These are phyloP conservation scores for Herpetomonas samuelpessoai DNA, from an alignment of 208 protist species.

Conservation along the genomic window DNA sequence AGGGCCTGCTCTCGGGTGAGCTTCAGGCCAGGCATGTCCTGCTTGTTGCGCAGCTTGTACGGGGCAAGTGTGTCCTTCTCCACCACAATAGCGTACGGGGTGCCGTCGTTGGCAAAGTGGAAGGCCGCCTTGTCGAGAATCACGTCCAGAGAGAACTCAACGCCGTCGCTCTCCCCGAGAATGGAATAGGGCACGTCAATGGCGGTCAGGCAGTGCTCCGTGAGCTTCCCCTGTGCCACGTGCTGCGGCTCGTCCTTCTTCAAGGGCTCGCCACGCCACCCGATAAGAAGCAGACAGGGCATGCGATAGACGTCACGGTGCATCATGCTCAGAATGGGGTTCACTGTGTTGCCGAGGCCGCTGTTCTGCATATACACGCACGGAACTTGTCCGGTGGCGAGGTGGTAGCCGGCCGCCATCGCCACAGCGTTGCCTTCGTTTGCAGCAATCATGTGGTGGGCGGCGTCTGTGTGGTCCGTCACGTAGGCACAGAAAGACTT, in stretches of 20 bases:
- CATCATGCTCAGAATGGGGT: constrained; percentile 72
- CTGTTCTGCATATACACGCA: constrained; percentile 78
- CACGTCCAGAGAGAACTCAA: constrained; percentile 40
- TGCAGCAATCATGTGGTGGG: constrained; percentile 72
- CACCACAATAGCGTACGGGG: constrained; percentile 77
- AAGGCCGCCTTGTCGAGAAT: constrained; percentile 48
- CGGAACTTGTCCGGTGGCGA: constrained; percentile 73
- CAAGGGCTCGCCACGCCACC: constrained; percentile 70
- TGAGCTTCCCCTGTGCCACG: constrained; percentile 58
- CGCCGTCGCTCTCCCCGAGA: constrained; percentile 48
- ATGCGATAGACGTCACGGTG: constrained; percentile 68
- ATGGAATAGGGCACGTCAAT: constrained; percentile 58
- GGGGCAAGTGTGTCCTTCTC: constrained; percentile 44
- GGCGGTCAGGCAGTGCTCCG: constrained; percentile 40
- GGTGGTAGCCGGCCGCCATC: constrained; percentile 75
- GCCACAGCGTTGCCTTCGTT: constrained; percentile 84
- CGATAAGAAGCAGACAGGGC: constrained; percentile 80
- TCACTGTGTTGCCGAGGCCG: constrained; percentile 73
- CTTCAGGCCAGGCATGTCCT: constrained; percentile 25
- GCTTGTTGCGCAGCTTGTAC: constrained; percentile 24
- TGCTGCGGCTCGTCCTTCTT: constrained; percentile 74
- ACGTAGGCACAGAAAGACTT: constrained; percentile 84
- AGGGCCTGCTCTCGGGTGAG: constrained; percentile 58
- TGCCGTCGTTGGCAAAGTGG: constrained; percentile 45
- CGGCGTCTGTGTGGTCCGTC: constrained; percentile 34